Evolutionary conservation across 2,329 filamentous ascomycete species (phyloP).

Genomic region (Paracoccidioides brasiliensis): DNA sequence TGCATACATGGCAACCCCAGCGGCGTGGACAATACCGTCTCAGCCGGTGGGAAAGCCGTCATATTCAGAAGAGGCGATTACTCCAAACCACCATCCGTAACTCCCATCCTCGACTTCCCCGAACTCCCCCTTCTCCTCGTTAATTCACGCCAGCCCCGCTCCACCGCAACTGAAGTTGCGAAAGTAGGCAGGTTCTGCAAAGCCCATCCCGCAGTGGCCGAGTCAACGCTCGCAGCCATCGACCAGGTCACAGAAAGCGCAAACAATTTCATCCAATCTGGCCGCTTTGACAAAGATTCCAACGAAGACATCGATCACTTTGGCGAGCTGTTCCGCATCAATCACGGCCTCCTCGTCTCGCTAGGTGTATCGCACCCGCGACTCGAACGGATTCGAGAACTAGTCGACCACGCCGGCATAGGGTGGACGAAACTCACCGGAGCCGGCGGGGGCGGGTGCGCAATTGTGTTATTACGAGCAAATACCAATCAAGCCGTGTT

Average conservation of each 20-base stretch:
- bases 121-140: slow-evolving; percentile 82
- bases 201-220: slow-evolving; percentile 62
- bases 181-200: slow-evolving; percentile 67
- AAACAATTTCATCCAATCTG: slow-evolving; percentile 41
- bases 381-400: slow-evolving; percentile 77
- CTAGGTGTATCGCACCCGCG: slow-evolving; percentile 90
- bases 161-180: slow-evolving; percentile 70
- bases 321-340: slow-evolving; percentile 82
- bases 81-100: slow-evolving; percentile 60
- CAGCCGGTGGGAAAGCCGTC: slow-evolving; percentile 86
- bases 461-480: slow-evolving; percentile 76
- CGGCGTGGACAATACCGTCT: slow-evolving; percentile 92
- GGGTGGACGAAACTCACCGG: slow-evolving; percentile 98
- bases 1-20: slow-evolving; percentile 96
- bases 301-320: slow-evolving; percentile 55
- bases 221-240: slow-evolving; percentile 71
- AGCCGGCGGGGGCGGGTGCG: slow-evolving; percentile 88
- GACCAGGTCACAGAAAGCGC: slow-evolving; percentile 49
- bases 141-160: slow-evolving; percentile 77
- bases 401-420: slow-evolving; percentile 77
- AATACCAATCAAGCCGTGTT: slow-evolving; percentile 46
- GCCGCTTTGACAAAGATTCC: slow-evolving; percentile 54
- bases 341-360: slow-evolving; percentile 83
- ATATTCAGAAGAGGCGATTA: slow-evolving; percentile 75
- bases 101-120: slow-evolving; percentile 72